phyloP scores from a whole-genome alignment of 805 yeast species.

The Suhomyces pyralidae region DNA sequence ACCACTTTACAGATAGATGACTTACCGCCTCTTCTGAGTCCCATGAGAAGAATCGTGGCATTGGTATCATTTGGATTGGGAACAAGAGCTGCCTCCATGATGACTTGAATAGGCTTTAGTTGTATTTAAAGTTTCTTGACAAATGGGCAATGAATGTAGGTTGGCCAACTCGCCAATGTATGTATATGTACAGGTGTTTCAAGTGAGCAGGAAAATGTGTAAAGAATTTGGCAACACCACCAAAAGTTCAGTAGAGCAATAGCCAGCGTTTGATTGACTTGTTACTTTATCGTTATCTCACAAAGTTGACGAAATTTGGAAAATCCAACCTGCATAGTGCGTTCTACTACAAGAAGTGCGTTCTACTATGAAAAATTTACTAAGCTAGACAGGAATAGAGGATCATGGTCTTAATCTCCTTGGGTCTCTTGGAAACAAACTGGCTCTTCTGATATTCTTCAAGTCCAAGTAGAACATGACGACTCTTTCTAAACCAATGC shows the following conservation, averaged over 20 bases:
- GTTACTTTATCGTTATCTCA: not conserved
- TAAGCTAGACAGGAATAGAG: not conserved
- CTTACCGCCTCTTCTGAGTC: conserved; percentile 86
- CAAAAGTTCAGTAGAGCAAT: not conserved
- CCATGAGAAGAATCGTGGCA: conserved; percentile 87
- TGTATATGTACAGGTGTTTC: not conserved
- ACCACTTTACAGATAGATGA: conserved; percentile 95
- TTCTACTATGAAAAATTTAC: not conserved
- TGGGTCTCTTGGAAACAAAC: conserved; percentile 98
- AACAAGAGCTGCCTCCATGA: conserved; percentile 15
- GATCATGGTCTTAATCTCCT: conserved; percentile 79
- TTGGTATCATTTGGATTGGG: conserved; percentile 50
- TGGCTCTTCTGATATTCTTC: conserved; percentile 98
- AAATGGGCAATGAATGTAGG: not conserved
- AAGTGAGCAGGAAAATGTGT: not conserved
- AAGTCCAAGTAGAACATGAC: conserved; percentile 96
- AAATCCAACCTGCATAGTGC: not conserved
- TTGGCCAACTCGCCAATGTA: not conserved
- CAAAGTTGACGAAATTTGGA: conserved; percentile 1
- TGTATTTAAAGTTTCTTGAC: not conserved
- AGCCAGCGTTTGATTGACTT: not conserved
- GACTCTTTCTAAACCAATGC: conserved; percentile 98
- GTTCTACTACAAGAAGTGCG: not conserved
- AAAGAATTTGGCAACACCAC: not conserved
- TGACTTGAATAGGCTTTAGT: not conserved